Conservation (phyloP, 768 basidiomycete genomes). For the Pholiota conissans region DNA sequence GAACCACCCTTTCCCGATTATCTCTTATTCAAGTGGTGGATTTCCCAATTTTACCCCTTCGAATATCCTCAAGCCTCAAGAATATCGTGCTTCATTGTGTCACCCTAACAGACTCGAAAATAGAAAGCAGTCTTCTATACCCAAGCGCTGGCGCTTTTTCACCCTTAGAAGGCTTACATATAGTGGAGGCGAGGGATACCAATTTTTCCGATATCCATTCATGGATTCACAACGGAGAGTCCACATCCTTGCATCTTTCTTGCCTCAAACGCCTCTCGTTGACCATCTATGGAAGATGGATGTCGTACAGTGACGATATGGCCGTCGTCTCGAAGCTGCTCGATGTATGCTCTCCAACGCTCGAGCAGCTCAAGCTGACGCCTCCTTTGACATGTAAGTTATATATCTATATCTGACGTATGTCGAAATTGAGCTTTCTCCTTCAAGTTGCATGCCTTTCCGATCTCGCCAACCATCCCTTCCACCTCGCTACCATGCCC, state of each 20-base stretch:
- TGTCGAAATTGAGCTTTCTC: no score
- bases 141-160: neutral
- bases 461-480: slow-evolving; percentile 1
- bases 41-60: slow-evolving; percentile 5
- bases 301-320: slow-evolving; percentile 3
- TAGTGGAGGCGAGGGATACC: neutral
- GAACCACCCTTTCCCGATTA: neutral
- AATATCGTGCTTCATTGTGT: neutral
- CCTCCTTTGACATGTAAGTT: slow-evolving; percentile 7
- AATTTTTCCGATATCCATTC: neutral
- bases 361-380: neutral
- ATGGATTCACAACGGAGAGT: slow-evolving; percentile 1
- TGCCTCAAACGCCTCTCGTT: slow-evolving; percentile 1
- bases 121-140: neutral
- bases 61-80: neutral
- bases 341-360: neutral
- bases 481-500: slow-evolving; percentile 1
- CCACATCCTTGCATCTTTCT: neutral
- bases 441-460: neutral
- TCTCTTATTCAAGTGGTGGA: slow-evolving; percentile 1
- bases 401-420: neutral
- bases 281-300: neutral
- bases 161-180: slow-evolving; percentile 1
- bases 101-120: neutral
- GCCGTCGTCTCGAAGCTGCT: neutral